Base-by-base conservation (phyloP, 2,329 filamentous ascomycete genomes). In the Thermomyces lanuginosus region DNA sequence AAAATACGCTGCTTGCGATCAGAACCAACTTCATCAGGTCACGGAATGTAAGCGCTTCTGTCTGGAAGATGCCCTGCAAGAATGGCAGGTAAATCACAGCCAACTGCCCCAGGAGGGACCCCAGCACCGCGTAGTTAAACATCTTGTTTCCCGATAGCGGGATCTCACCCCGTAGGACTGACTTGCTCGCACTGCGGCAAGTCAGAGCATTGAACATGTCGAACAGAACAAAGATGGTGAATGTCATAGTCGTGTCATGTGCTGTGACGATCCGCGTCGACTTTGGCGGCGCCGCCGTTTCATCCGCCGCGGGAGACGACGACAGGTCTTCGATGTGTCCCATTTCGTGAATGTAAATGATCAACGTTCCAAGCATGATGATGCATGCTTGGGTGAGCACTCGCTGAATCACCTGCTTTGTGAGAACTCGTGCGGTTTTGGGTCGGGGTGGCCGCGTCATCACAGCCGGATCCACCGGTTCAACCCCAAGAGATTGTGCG, bases 181-280 rank as follows among this genome's bases (percentile, higher is more conserved):
- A 91, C 52, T 95, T 95, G 36, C 69, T 73, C 48, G 92, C 84
- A 5, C 79, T 91, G 24, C 89, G 80, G 55, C 89, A 98, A 9
- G 81, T 76, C 12, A 98, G 64, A 2, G 89, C 89, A 53, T 98
- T 95, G 64, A 95, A 93, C 89, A 98, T 98, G 62, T 98, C 89
- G 54, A 95, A 98, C 28, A 98, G 69, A 23, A 98, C 89, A 48
- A 98, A 98, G 56, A 84, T 92, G 4, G 89, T 98, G 49, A 98
- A 98, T 0, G 89, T 95, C 79, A 98, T 93, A 37, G 89, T 98
- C 2, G 89, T 98, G 56, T 98, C 89, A 41, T 91, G 82, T 26
- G 81, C 80, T 1, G 76, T 91, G 32, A 95, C 79, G 32, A 75
- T 61, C 29, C 81, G 49, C 3, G 52, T 49, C n/a, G 44, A 47